Evolutionary conservation across 2,329 filamentous ascomycete genomes (phyloP), one percentile per base, ranked within the genome.

Genomic region (Cadophora sp.): DNA sequence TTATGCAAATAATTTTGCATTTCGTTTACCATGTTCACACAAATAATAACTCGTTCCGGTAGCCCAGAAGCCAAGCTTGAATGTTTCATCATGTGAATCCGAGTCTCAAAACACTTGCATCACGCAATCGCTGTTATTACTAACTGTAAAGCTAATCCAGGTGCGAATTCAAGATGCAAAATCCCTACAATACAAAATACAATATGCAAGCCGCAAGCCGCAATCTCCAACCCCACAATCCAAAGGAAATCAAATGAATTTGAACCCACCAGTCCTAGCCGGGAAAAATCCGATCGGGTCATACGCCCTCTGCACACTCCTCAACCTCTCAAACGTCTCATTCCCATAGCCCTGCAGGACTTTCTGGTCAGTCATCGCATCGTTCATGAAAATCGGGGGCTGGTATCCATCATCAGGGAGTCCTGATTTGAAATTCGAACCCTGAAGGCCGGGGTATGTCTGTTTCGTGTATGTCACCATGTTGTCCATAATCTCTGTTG

Each of bases 321-420:
- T 78, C 67, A 79, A 73, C 65, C 71, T 70, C 7, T 66, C 73
- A 70, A 75, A 78, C 8, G 71, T 74, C 20, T 71, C 66, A 66
- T 77, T 27, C 3, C 68, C 72, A 66, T 74, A 74, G 53, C 77
- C 61, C 58, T 74, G 9, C 69, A 72, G 51, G 1, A 70, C 69
- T 11, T 61, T 39, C 39, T 74, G 73, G 65, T 79, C 76, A 22
- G 68, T 72, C 70, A 74, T 75, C 0, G 78, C 78, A 69, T 80
- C 78, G 50, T 80, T 80, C 75, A 80, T 76, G 47, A 78, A 77
- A 1, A 73, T 66, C 11, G 75, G 74, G 1, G 59, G 58, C 20
- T 74, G 68, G 65, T 78, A 79, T 2, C 66, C 16, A 69, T 72
- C 43, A 65, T 65, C 20, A 56, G 63, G 13, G 33, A 59, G n/a